These are phyloP conservation scores for Rhizoctonia solani DNA, from an alignment of 1,284 basidiomycete genomes.

Conservation along the genomic window DNA sequence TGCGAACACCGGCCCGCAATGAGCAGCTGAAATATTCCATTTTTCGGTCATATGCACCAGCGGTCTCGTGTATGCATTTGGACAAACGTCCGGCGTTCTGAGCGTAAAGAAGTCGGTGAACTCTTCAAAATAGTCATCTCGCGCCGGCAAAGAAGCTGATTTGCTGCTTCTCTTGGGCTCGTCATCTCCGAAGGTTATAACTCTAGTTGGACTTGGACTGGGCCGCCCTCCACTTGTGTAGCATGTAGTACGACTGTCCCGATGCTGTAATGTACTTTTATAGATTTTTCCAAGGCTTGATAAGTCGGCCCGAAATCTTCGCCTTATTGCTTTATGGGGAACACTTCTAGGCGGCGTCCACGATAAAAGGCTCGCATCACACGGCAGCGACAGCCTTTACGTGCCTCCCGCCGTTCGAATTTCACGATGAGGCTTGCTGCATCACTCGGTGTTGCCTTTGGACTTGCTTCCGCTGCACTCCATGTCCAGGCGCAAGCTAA, in stretches of 20 bases:
- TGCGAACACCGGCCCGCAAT: background rate
- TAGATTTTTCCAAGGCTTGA: background rate
- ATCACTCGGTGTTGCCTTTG: constrained; percentile 2
- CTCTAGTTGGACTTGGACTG: background rate
- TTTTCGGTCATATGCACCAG: background rate
- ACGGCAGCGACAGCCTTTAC: no score
- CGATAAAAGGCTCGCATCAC: background rate
- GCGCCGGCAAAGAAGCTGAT: background rate
- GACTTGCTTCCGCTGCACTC: constrained; percentile 8
- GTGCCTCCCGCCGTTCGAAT: background rate
- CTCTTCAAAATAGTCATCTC: background rate
- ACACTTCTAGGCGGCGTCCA: background rate
- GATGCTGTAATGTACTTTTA: background rate
- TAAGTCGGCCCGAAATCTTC: background rate
- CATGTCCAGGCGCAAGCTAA: background rate
- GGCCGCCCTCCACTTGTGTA: background rate
- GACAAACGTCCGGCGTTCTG: background rate
- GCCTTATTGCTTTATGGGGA: constrained; percentile 30
- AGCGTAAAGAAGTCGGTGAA: background rate
- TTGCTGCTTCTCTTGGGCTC: background rate
- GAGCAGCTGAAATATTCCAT: no score
- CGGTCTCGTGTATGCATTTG: background rate
- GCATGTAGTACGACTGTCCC: background rate
- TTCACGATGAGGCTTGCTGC: constrained; percentile 13
- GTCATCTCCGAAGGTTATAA: background rate